Evolutionary conservation across 2,329 filamentous ascomycete genomes (phyloP), one percentile per base, ranked within the genome.

Genomic region (Tolypocladium amazonense): DNA sequence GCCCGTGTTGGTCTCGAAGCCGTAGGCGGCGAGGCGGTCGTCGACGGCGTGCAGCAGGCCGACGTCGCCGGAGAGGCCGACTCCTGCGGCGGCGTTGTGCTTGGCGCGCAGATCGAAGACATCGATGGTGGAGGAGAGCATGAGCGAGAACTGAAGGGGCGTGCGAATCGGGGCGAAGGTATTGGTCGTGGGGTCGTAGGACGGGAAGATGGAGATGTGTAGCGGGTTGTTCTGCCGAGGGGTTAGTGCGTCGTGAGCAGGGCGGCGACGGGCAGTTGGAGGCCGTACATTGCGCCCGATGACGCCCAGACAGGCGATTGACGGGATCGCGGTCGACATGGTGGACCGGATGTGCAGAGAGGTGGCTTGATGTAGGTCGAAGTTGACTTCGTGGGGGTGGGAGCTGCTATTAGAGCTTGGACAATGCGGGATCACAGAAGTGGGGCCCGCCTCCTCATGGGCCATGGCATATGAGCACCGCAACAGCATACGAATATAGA

Each of bases 1-100:
- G 47, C 92, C 92, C 33, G 94, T 97, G 75, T 96, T 97, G 60
- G 94, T 97, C 74, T 97, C 84, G 85, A 90, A 97, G 68, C 94
- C 94, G 77, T 97, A 99, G 65, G 92, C 89, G 41, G 92, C 92
- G 55, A 97, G 82, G 33, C 92, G 85, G 76, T 99, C 93, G 77
- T 97, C 94, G 61, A 97, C 82, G 61, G 92, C 92, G 76, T 97
- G 93, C 57, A 99, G 82, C 15, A 97, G 83, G 37, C 94, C 93
- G 65, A 94, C 88, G 72, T 97, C 93, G 67, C 94, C 92, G 57
- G 90, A 89, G 52, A 85, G 74, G 11, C 78, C 78, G 33, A 75
- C 73, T 53, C 73, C 74, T 25, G 71, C 68, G 58, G 75, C 72
- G 27, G 82, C 84, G 68, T 88, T 88, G 68, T 86, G 82, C 58